Base-by-base conservation (phyloP, 805 yeast genomes). In the Nematodospora valgi region DNA sequence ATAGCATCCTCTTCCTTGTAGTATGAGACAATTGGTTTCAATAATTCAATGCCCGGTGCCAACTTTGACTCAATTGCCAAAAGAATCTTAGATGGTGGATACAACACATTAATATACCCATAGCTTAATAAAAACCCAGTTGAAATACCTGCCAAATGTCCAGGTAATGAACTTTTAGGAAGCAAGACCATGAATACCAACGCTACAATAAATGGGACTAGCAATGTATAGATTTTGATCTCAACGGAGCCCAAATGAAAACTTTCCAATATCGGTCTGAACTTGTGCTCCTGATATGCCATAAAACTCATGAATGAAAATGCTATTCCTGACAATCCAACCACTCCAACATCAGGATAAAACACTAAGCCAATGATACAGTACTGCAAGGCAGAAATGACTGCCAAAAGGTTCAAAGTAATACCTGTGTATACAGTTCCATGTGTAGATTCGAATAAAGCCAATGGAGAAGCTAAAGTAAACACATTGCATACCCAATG, bases 361-460 rank as follows among this genome's bases (percentile, higher is more conserved):
- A 82, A 60, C 4, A 65, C 8, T 40, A 62, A 45, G 1, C 82
- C 80, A 4, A 76, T 51, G 6, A 75, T 17, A 46, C 82, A 72
- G 58, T 74, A 82, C 29, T 76, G 72, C 25, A 86, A 49, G 4
- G 83, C 96, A 2, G 91, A 72, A 4, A 76, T 56, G 1, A 82
- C 78, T 2, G 95, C 85, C 32, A 82, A 58, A 17, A 84, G 45
- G 54, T 86, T 87, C 38, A 88, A 63, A 11, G 87, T 80, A 30
- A 88, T 67, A 4, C 94, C 96, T 4, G 95, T 83, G 56, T 86
- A 77, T 3, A 87, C 82, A 0, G 97, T 86, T 5, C 96, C 97
- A 49, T 86, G 82, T 15, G 59, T 54, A 37, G 70, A 62, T 64
- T 87, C 96, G 56, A 80, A 87, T 34, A 68, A 65, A 9, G 80